Percentiles rank a stretch among this genome's conserved stretches.
Evolutionary conservation across 1,284 basidiomycete species (phyloP).

Genomic region (Puccinia brachypodii): DNA sequence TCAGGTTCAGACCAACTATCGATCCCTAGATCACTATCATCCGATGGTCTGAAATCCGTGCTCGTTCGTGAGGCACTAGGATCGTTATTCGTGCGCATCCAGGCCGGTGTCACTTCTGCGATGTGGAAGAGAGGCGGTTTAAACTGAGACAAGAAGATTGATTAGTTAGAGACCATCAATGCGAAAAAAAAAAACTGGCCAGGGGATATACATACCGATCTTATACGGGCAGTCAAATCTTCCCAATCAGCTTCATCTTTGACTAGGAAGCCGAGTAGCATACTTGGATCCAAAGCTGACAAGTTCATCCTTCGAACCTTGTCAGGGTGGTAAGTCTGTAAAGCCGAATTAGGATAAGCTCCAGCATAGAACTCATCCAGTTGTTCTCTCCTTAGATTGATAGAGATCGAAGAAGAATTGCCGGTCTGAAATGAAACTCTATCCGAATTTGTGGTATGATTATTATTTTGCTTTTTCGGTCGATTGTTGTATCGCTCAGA

Average conservation of each 20-base stretch:
- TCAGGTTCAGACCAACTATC: conserved; percentile 45
- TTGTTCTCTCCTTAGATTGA: conserved; percentile 58
- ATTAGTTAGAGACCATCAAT: conserved; percentile 3
- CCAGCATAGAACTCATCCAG: conserved; percentile 65
- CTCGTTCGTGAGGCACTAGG: conserved; percentile 7
- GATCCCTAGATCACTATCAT: conserved; percentile 41
- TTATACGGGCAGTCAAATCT: conserved; percentile 69
- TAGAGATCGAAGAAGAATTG: conserved; percentile 49
- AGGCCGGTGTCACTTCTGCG: conserved; percentile 29
- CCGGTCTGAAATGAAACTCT: conserved; percentile 39
- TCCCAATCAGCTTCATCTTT: conserved; percentile 77
- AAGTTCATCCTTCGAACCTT: conserved; percentile 89
- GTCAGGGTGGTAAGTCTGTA: conserved; percentile 90
- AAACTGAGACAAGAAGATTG: neutral
- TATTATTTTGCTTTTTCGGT: neutral
- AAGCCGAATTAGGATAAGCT: conserved; percentile 67
- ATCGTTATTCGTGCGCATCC: conserved; percentile 25
- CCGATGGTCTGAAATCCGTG: conserved; percentile 34
- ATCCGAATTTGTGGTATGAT: neutral
- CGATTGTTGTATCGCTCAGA: neutral
- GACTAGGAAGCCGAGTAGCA: conserved; percentile 90
- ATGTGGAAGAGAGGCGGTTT: conserved; percentile 45
- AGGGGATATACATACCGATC: conserved; percentile 9
- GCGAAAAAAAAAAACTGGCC: neutral
- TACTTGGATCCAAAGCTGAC: conserved; percentile 87